Base-by-base conservation (phyloP, 2,329 filamentous ascomycete species). In the Aspergillus fructus region DNA sequence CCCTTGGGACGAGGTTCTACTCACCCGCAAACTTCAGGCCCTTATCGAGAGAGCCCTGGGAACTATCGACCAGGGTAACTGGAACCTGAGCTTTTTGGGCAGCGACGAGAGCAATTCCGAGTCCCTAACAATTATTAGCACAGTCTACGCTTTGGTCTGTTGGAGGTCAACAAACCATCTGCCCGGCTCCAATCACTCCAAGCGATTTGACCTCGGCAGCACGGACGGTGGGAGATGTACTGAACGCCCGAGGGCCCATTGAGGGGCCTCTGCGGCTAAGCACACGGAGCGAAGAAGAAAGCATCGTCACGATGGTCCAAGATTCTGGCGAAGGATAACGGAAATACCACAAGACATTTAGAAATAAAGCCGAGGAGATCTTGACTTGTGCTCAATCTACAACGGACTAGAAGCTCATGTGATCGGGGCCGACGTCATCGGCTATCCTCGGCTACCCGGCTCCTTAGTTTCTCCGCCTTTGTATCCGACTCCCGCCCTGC, bases 101-200 rank as follows among this genome's bases (percentile, higher is more conserved):
- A 50, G 93, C 94, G 47, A 99, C 93, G 15, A 99, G 85, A 50
- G 94, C 94, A 74, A 99, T 99, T 59, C 94, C 94, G 45, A 99
- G 80, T 59, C 94, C 94, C 93, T 97, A 66, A 13, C 3, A 12
- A 27, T 13, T 24, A 19, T 55, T 17, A 48, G 45, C 27, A 8
- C 30, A 12, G 5, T 1, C 7, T 15, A 42, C 6, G 7, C 4
- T 30, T 33, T 6, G 30, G 2, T 3, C 9, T 17, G 27, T 30
- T 27, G 13, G 2, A 12, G 27, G n/a, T 13, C 5, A 60, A 72
- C 82, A 70, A 77, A 96, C 93, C 93, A 97, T 97, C 75, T 97
- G 94, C 27, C 94, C 94, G 53, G 93, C 93, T 64, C 94, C 94
- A 70, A 99, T 83, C 49, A 99, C 93, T 70, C 93, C 94, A 42